Evolutionary conservation across 192 early-diverging fungal genomes (phyloP), one percentile per base, ranked within the genome.

Genomic region (Borealophlyctis nickersoniae): DNA sequence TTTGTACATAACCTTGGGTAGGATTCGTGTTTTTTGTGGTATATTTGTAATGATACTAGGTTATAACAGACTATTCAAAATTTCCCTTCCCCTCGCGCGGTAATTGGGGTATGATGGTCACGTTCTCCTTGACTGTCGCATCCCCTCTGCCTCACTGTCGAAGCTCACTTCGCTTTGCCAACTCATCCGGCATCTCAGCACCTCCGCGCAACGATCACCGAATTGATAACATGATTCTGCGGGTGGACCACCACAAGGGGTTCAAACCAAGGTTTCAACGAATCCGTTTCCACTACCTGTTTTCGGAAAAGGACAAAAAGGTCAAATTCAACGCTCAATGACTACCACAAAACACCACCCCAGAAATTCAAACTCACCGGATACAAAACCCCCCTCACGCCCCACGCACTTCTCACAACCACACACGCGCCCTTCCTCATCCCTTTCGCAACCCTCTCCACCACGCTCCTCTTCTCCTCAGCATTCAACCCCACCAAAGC

Each of bases 211-310:
- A 62, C 52, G 28, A 62, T 16, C 60, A 62, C 60, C 49, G 60
- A 62, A 29, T 62, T 62, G 22, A 62, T 62, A 23, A 62, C 29
- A 52, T 62, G 60, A 62, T 62, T 62, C 26, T 62, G 48, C 48
- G 60, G 60, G 52, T 62, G 60, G 16, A 62, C 49, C 16, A 62
- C 48, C 24, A 62, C 22, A 3, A 62, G 60, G 0, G 48, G 39
- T 13, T 49, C 23, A 30, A 62, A 62, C 23, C 60, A 7, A 45
- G 7, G 49, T 7, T 54, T 14, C 60, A 62, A 23, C 14, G 60
- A 62, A 14, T 52, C 60, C 2, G 52, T 4, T 11, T 62, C 60
- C 13, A 62, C 30, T 13, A 23, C 32, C 60, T 62, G 19, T 27
- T 19, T 26, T 3, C 4, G 13, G 36, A 23, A n/a, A n/a, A n/a